Base-by-base conservation (phyloP, 129 eudicot genomes). In the Lonicera japonica region DNA sequence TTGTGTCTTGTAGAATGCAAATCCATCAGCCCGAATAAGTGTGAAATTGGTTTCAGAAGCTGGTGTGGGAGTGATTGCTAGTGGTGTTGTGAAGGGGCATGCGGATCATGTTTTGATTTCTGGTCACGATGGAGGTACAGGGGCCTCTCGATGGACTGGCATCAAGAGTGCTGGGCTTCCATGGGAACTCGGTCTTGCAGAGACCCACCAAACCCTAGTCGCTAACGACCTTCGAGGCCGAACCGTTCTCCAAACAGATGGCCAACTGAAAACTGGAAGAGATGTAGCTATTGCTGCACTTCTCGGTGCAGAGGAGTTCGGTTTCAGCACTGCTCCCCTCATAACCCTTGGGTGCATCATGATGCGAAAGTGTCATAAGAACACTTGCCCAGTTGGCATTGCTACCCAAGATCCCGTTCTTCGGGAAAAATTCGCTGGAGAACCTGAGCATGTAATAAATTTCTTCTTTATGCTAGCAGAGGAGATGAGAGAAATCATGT, bases 401-500 rank as follows among this genome's bases (percentile, higher is more conserved):
- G 86, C 86, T 36, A 80, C 82, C 11, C 86, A 80, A 60, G 86
- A 80, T 61, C 86, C 86, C 39, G 73, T 80, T 34, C 82, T 76
- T 14, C 43, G 82, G 54, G 82, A 65, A 46, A 76, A 76, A 48
- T 80, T 80, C 60, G 79, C 86, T 29, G 86, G 86, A 1, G 76
- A 76, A 25, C 86, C 86, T 3, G 82, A 76, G 40, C 82, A 80
- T 46, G 82, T 80, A 7, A 76, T 80, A 38, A 80, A 80, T 59
- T 80, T 72, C 75, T 80, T 80, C 59, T 80, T 80, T 67, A 76
- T 76, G 82, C 63, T 80, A 45, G 82, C 86, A 16, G 86, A 76
- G 64, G 86, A 80, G 68, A 73, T 80, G 18, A 76, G 82, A 43
- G 96, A 92, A 75, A 85, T 92, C 58, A 92, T 92, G 99, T 74